Evolutionary conservation across 345 rosid genomes (phyloP).

Genomic region (Eucalyptus lansdowneana): DNA sequence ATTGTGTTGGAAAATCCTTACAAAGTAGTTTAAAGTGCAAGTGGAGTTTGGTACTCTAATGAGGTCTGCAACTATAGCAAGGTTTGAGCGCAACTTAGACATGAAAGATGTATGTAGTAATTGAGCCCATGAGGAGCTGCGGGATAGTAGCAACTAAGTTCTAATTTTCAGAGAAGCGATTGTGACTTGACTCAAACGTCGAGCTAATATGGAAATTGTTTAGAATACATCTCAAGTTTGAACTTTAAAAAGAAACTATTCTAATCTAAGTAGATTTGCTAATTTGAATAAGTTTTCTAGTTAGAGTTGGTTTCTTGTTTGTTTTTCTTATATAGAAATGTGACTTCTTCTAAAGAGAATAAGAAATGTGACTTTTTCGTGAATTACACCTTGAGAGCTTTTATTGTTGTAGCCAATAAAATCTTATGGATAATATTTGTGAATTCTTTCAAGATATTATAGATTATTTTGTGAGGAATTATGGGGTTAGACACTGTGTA

Average conservation of each 20-base stretch:
- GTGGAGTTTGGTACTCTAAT: background rate
- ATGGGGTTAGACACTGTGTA: too few species aligned
- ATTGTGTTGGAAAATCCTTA: background rate
- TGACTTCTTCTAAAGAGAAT: background rate
- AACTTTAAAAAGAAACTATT: background rate
- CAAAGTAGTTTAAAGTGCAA: background rate
- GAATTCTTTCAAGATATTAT: too few species aligned
- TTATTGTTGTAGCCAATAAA: too few species aligned
- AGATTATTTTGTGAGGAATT: background rate
- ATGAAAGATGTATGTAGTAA: background rate
- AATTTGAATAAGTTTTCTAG: too few species aligned
- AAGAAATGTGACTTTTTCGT: too few species aligned
- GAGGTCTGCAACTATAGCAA: background rate
- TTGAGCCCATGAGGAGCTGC: background rate
- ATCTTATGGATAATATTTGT: too few species aligned
- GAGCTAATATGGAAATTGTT: accelerated
- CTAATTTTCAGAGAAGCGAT: background rate
- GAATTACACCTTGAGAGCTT: too few species aligned
- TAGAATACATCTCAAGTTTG: background rate
- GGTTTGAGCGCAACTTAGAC: background rate
- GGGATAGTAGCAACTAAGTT: background rate
- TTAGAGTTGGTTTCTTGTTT: too few species aligned
- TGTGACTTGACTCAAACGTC: background rate
- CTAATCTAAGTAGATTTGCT: background rate
- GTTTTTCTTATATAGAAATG: too few species aligned